Percentiles rank a stretch among this genome's conserved stretches.
Evolutionary conservation across 352 stramenopile species (phyloP).

Genomic region (Phytophthora gonapodyides): DNA sequence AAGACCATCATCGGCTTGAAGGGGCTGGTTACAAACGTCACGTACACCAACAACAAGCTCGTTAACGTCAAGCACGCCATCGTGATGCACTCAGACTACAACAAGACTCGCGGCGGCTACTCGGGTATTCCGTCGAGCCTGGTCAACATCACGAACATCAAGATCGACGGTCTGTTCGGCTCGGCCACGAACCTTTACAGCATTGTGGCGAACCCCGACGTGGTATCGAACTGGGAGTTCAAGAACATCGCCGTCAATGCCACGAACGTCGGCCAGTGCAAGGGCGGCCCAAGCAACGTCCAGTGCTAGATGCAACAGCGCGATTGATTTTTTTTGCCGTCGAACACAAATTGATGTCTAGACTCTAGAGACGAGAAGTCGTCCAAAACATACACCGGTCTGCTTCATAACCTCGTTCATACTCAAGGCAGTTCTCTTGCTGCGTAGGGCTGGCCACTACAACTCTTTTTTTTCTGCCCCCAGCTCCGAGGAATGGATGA

Average conservation of each 20-base stretch:
- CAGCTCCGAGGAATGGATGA: too few species aligned
- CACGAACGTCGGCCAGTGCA: background rate
- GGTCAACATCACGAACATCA: constrained; percentile 34
- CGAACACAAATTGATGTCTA: too few species aligned
- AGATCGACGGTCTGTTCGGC: constrained; percentile 27
- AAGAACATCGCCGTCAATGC: constrained; percentile 17
- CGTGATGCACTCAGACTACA: constrained; percentile 22
- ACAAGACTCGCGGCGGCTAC: constrained; percentile 28
- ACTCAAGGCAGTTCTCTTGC: too few species aligned
- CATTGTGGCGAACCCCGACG: constrained; percentile 26
- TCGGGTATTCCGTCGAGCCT: constrained; percentile 17
- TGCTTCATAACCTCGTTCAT: too few species aligned
- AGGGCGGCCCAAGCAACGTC: too few species aligned
- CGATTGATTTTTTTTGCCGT: too few species aligned
- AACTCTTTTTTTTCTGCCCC: too few species aligned
- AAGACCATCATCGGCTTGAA: constrained; percentile 23
- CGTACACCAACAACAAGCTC: constrained; percentile 24
- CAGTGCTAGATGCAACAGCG: too few species aligned
- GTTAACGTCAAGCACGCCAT: constrained; percentile 23
- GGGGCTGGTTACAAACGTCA: constrained; percentile 17
- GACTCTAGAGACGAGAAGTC: too few species aligned
- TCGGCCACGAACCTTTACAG: constrained; percentile 39
- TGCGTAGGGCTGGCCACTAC: too few species aligned
- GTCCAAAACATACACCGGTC: too few species aligned
- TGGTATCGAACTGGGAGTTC: constrained; percentile 21